Conservation (phyloP, 169 alveolate genomes). For the Plasmodium knowlesi region DNA sequence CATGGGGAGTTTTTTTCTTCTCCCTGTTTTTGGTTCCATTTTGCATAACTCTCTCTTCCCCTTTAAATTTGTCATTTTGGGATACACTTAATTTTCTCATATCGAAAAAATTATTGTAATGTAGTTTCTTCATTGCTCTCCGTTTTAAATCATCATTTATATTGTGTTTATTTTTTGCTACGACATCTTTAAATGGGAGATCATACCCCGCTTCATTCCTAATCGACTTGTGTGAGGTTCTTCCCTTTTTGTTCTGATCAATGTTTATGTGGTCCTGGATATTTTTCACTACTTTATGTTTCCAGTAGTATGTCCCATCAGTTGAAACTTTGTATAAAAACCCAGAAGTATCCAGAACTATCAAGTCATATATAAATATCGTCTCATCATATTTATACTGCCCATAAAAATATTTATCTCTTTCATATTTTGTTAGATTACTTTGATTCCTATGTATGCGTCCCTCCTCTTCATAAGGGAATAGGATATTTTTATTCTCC, state of each 20-base stretch:
- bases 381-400: conserved; percentile 56
- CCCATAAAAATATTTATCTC: conserved; percentile 41
- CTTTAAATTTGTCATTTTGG: neutral
- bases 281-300: conserved; percentile 42
- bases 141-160: conserved; percentile 28
- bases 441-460: conserved; percentile 4
- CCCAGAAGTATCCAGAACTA: conserved; percentile 63
- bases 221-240: neutral
- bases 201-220: neutral
- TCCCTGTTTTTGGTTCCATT: neutral
- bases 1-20: neutral
- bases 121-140: conserved; percentile 38
- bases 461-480: conserved; percentile 21
- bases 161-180: conserved; percentile 8
- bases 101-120: neutral
- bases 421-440: conserved; percentile 30
- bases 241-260: conserved; percentile 9
- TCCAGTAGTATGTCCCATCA: conserved; percentile 70
- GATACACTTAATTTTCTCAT: neutral
- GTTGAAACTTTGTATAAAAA: conserved; percentile 72
- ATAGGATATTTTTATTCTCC: conserved; percentile 36
- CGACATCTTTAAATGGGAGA: neutral
- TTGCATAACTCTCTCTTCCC: neutral
- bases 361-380: conserved; percentile 26
- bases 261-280: conserved; percentile 21